Base-by-base conservation (phyloP, 2,329 filamentous ascomycete species). In the Plenodomus lindquistii region DNA sequence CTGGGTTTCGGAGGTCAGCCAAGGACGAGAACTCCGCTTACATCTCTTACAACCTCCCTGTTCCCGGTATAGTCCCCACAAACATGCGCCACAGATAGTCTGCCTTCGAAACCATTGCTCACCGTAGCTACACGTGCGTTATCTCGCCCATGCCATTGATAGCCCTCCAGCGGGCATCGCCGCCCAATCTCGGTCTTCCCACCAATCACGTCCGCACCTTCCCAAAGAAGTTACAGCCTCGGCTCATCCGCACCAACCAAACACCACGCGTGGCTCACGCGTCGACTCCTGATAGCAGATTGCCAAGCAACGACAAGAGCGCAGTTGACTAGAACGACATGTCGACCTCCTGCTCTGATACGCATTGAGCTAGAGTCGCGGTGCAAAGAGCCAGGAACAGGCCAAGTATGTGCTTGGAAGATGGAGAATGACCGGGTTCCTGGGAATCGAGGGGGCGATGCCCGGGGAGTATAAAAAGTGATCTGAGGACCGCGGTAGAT, bases 161-260 rank as follows among this genome's bases (percentile, higher is more conserved):
- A 37, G 35, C 10, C 4, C 10, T 21, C 11, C 20, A 31, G 44
- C 47, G 50, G 50, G 31, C 18, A 24, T 44, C 47, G 41, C 50
- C 50, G 50, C 41, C 21, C 21, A 35, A 44, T 47, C 47, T 50
- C n/a, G 17, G 37, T 34, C 5, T 31, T 24, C 29, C 42, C 10
- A 31, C 50, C 50, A 46, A 53, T 42, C 40, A 31, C 9, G n/a
- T 7, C 21, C 22, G 27, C 45, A 54, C 52, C 52, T 54, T 48
- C 52, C 48, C 40, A 29, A 52, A 48, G 39, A 9, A 37, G 48
- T n/a, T 27, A 52, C 35, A 18, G 24, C 38, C 41, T 42, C 45
- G 49, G 45, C 37, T 40, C 49, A 38, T 34, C 16, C 6, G 38
- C 18, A 9, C 49, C 45, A 52, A 52, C 38, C 40, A 52, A 10